Conservation (phyloP, 169 alveolate species). For the Eimeria acervulina region DNA sequence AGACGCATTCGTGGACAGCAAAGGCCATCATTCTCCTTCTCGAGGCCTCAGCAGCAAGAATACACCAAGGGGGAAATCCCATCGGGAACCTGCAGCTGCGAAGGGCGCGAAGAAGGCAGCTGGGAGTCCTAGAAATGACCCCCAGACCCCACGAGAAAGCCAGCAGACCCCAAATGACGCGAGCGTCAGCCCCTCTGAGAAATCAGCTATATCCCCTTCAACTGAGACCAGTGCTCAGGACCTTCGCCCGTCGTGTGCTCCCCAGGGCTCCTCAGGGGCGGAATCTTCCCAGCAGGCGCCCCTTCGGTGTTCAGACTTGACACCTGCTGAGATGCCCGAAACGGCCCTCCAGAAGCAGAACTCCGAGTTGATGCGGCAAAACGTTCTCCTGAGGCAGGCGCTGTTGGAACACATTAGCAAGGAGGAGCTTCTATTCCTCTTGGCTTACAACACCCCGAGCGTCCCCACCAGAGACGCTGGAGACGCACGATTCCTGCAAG, state of each 20-base stretch:
- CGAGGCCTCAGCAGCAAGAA: constrained; percentile 32
- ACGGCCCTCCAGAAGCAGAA: not conserved
- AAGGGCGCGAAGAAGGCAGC: not conserved
- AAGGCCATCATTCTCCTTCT: not conserved
- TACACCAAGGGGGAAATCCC: not conserved
- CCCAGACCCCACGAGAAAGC: not conserved
- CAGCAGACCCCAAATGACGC: not conserved
- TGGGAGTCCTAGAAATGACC: not conserved
- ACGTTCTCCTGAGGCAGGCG: constrained; percentile 18
- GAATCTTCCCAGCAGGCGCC: not conserved
- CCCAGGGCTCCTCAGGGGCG: not conserved
- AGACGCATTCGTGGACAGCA: not conserved
- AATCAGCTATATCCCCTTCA: not conserved
- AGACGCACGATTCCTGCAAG: not conserved
- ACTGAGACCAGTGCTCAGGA: not conserved
- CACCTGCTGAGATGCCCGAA: not conserved
- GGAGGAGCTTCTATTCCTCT: constrained; percentile 23
- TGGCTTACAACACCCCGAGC: not conserved
- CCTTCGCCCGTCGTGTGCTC: not conserved
- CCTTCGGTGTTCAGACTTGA: not conserved
- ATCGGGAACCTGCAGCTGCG: not conserved
- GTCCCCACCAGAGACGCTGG: not conserved
- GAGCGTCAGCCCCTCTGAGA: not conserved
- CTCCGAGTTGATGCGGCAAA: not conserved
- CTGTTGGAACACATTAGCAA: constrained; percentile 2